Base-by-base conservation (phyloP, 495 filamentous ascomycete species). In the Aspergillus ostianus region DNA sequence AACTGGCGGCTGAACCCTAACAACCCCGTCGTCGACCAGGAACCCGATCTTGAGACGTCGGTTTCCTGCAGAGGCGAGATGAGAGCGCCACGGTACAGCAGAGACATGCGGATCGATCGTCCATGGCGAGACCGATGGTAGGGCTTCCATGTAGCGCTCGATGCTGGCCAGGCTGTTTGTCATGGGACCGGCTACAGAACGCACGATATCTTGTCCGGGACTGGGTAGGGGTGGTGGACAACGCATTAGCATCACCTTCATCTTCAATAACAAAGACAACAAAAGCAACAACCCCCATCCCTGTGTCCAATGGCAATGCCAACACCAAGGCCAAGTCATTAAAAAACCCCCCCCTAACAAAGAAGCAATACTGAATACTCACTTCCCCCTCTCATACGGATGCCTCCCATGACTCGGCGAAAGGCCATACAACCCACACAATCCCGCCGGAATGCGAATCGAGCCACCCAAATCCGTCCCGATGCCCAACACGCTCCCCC, bases 381-480 rank as follows among this genome's bases (percentile, higher is more conserved):
- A 67, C 74, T 64, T 69, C 29, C 67, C 70, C 20, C 73, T 62
- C 56, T 75, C 69, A 44, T 75, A 74, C 1, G 89, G 88, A 6
- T 90, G 70, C 23, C 87, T 76, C 12, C 74, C 77, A 6, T 75
- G 72, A 1, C 82, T 89, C 0, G 89, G 88, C 60, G 83, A 84
- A 49, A 90, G 70, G 0, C 86, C 86, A 70, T 83, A 91, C 1
- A 92, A 51, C 4, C 85, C 87, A 59, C 84, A 81, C 54, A 84
- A 78, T 20, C 81, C 82, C 0, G 89, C 87, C 0, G 89, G 90
- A 32, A 77, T 78, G 0, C 87, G 77, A 59, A 90, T 87, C 4
- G 84, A 88, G 5, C 87, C 87, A 36, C 78, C 88, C 48, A 91
- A 82, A 64, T 91, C 88, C 1, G 84, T 86, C 0, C 87, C 88